Base-by-base conservation (phyloP, 2,329 filamentous ascomycete species). In the Magnaporthiopsis poae region DNA sequence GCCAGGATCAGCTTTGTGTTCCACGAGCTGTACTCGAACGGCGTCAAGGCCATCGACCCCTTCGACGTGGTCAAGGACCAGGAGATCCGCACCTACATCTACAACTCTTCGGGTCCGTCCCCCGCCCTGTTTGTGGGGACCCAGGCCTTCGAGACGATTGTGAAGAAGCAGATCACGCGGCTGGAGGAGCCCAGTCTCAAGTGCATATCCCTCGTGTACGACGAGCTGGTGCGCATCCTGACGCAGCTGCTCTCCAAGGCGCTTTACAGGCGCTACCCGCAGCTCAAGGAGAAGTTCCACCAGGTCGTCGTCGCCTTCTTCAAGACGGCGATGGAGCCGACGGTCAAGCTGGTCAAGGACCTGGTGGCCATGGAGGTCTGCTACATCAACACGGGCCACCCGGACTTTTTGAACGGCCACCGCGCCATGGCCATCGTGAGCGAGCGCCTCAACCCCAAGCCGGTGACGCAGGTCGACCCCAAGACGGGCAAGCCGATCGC, bases 1-100 rank as follows among this genome's bases (percentile, higher is more conserved):
- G 95, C 95, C 66, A 90, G 95, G 86, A 99, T 99, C 77, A 96
- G 92, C 76, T 99, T 99, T 75, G 95, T 99, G 62, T 99, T 98
- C 85, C 95, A 99, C 79, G 95, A 99, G 78, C 84, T 99, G 21
- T 99, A 99, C 80, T 89, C 92, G 67, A 98, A 98, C 76, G 95
- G 95, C 80, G 86, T 99, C 76, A 98, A 98, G 84, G 93, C 95
- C 1, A 89, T 99, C 61, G 96, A 99, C 77, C 95, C 95, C 52
- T 99, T 99, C 76, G 95, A 99, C 73, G 86, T 93, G 70, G 92
- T 98, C 77, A 99, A 98, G 81, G 95, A 99, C 77, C 88, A 94
- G 68, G 95, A 99, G 75, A 99, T 99, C 73, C 90, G 96, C 72
- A 98, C 92, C 31, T 94, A 97, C 69, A 86, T 99, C 11, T 96